Base-by-base conservation (phyloP, 768 basidiomycete species). In the Rhodotorula diobovata region DNA sequence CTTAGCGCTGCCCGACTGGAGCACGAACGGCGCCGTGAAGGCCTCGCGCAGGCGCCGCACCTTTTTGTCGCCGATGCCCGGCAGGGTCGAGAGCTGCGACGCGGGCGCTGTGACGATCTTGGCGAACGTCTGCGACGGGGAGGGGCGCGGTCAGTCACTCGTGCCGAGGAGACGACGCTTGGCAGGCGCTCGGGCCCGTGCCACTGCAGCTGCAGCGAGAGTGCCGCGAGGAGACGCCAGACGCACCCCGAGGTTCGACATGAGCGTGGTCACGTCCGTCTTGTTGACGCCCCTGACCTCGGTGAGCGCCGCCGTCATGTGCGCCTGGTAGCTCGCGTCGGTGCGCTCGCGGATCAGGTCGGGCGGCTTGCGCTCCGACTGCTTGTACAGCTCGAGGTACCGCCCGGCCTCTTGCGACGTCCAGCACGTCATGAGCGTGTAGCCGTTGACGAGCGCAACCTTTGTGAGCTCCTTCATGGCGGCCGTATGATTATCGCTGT, bases 241-340 rank as follows among this genome's bases (percentile, higher is more conserved):
- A 84, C 88, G 67, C 82, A 97, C 95, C 46, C 93, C 94, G 76
- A 94, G 88, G n/a, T 91, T 89, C 4, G 89, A 88, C 32, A 90
- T 86, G 53, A 99, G 83, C 8, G 95, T 98, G 81, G 91, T 88
- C 3, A 94, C 92, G 77, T 99, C 96, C 8, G 95, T 98, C 83
- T 95, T 96, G 81, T 98, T 98, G 72, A 99, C 91, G 76, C 90
- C 92, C 78, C 86, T 89, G 77, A 98, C 90, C 73, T 86, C 87
- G 3, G 95, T 98, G 37, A 99, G 83, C 2, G 90, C 85, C 30
- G 87, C 86, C 66, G 90, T 89, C 23, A 98, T 80, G 77, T 93
- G 85, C 15, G 92, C 87, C 72, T 85, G 82, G 77, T 96, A 92
- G 76, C 91, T 89, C 74, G 93, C 91, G 80, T 96, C 93, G 39